Evolutionary conservation across 495 filamentous ascomycete genomes (phyloP).

Genomic region (Immersiella caudata): DNA sequence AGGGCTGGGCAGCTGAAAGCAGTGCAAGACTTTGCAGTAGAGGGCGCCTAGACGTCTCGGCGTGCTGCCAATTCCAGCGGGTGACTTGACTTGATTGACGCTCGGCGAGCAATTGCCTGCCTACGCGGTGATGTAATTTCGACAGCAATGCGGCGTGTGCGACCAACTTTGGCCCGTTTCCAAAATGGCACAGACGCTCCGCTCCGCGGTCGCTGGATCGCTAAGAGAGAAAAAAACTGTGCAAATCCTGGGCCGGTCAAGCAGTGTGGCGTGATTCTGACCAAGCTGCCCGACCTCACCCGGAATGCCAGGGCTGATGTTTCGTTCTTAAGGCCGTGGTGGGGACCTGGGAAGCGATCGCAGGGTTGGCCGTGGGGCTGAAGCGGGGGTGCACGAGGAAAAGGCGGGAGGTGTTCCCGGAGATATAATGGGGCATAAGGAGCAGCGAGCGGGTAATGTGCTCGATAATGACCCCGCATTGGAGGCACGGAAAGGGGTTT

Average conservation of each 20-base stretch:
- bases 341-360: background rate
- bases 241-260: background rate
- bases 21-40: background rate
- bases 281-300: background rate
- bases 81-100: background rate
- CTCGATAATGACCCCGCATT: background rate
- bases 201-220: background rate
- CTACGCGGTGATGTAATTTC: slow-evolving; percentile 5
- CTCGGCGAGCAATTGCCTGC: background rate
- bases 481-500: background rate
- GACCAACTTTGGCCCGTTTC: background rate
- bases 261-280: slow-evolving; percentile 6
- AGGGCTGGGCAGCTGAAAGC: background rate
- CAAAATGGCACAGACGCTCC: background rate
- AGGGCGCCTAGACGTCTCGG: background rate
- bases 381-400: background rate
- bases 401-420: background rate
- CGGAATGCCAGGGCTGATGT: background rate
- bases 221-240: slow-evolving; percentile 1
- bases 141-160: background rate
- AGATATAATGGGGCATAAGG: background rate
- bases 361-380: background rate
- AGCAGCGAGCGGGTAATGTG: background rate
- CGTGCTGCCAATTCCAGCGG: background rate
- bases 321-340: background rate